Percentiles rank a stretch among this genome's conserved stretches.
These are phyloP conservation scores for Globisporangium nagaii DNA, from an alignment of 352 stramenopile species.

Conservation along the genomic window DNA sequence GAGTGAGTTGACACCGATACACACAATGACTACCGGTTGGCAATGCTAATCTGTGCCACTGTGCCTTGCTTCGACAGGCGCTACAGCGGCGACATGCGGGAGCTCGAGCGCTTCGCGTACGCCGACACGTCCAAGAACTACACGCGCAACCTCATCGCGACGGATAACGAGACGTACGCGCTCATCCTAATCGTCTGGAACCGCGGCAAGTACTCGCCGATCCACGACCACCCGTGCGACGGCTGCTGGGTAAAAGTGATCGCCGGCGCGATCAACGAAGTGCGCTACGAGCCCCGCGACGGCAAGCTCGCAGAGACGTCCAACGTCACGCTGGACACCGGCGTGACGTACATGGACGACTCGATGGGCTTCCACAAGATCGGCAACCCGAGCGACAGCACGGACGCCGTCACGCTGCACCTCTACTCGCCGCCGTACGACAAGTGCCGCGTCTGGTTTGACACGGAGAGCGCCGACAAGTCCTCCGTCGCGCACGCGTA, in stretches of 20 bases:
- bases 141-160: conserved; percentile 88
- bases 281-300: conserved; percentile 40
- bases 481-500: conserved; percentile 59
- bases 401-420: conserved; percentile 69
- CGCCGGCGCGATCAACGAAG: conserved; percentile 62
- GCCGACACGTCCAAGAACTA: conserved; percentile 78
- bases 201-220: conserved; percentile 61
- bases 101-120: conserved; percentile 59
- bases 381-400: conserved; percentile 35
- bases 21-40: neutral
- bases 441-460: conserved; percentile 77
- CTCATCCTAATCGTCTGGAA: conserved; percentile 93
- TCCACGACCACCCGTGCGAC: conserved; percentile 88
- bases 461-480: conserved; percentile 44
- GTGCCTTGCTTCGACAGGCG: conserved; percentile 10
- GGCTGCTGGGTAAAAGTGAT: conserved; percentile 81
- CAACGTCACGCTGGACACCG: conserved; percentile 21
- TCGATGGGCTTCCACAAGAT: conserved; percentile 81
- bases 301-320: conserved; percentile 21
- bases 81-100: conserved; percentile 37
- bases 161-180: conserved; percentile 87
- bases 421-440: conserved; percentile 81
- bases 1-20: conserved; percentile 20
- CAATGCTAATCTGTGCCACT: neutral
- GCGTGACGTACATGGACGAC: conserved; percentile 66